Evolutionary conservation across 129 eudicot species (phyloP), one percentile per base, ranked within the genome.

Genomic region (Tanacetum coccineum): DNA sequence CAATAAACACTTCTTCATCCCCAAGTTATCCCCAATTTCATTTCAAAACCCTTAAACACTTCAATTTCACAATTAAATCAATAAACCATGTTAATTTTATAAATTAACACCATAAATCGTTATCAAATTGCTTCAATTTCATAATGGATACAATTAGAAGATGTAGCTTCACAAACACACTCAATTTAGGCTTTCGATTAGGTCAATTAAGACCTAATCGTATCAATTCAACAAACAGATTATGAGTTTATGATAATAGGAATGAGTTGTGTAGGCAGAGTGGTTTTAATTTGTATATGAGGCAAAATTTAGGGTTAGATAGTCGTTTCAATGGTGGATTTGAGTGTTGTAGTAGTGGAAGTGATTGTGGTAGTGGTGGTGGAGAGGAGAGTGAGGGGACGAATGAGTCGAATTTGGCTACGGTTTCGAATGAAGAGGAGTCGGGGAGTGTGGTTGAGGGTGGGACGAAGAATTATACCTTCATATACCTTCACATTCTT

Each of bases 351-450:
- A 78, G 66, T 60, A 76, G 75, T 47, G 72, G 80, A 61, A 20
- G 71, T 55, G 62, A 49, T 62, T 58, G 57, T 71, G 66, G 66
- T 5, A 65, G 50, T 67, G 81, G 80, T 2, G 81, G 71, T 51
- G 81, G 77, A 58, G 87, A 83, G 47, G 83, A 76, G 6, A 75
- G 48, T 7, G 80, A 75, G 58, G n/a, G 26, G 75, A 46, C 77
- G 47, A 89, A 76, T 36, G 85, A 82, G 62, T 80, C 95, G 20
- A 87, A 77, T 70, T 72, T 91, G 82, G 95, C 86, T 13, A 91
- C 90, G 18, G 71, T 78, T 71, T 71, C 65, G 68, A 63, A 60
- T 5, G 77, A 77, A 46, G 80, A 73, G 76, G 50, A 73, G 4
- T 59, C 69, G 13, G 76, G 36, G 12, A 84, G 72, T 4, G 1